Percentiles rank a stretch among this genome's conserved stretches.
Evolutionary conservation across 2,329 filamentous ascomycete species (phyloP).

Genomic region (Esteya vermicola): DNA sequence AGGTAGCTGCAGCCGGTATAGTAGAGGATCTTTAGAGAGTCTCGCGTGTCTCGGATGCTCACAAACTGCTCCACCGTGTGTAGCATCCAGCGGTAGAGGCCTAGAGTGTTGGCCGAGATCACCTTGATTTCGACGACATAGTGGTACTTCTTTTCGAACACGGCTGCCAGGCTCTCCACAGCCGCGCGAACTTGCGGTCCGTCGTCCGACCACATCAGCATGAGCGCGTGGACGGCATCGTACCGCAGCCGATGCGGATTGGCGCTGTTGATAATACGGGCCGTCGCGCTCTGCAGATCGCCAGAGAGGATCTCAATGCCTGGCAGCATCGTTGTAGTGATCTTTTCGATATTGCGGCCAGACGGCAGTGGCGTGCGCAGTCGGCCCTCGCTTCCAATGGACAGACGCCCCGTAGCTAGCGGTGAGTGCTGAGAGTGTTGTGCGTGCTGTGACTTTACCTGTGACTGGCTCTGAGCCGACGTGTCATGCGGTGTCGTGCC

Average conservation of each 20-base stretch:
- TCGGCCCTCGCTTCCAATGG: slow-evolving; percentile 26
- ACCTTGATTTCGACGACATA: slow-evolving; percentile 32
- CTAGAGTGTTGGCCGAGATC: slow-evolving; percentile 32
- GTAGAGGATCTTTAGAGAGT: slow-evolving; percentile 44
- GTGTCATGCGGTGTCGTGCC: no score
- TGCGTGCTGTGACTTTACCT: not conserved
- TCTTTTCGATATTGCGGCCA: slow-evolving; percentile 38
- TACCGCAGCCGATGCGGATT: slow-evolving; percentile 38
- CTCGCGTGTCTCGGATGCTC: slow-evolving; percentile 36
- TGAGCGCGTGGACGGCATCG: slow-evolving; percentile 33
- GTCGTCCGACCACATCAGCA: slow-evolving; percentile 44
- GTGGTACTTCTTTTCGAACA: slow-evolving; percentile 37
- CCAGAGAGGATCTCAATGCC: slow-evolving; percentile 36
- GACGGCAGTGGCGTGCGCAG: slow-evolving; percentile 42
- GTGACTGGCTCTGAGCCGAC: not conserved
- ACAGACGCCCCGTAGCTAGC: slow-evolving; percentile 21
- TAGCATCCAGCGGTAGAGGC: slow-evolving; percentile 39
- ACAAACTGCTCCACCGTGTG: slow-evolving; percentile 37
- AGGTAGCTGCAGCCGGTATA: slow-evolving; percentile 41
- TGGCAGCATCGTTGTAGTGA: slow-evolving; percentile 26
- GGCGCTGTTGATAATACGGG: slow-evolving; percentile 27
- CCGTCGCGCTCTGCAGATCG: slow-evolving; percentile 35
- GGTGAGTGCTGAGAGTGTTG: slow-evolving; percentile 7
- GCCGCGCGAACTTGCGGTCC: slow-evolving; percentile 27
- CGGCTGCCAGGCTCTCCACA: slow-evolving; percentile 31